These are phyloP conservation scores for Myrica gale DNA, from an alignment of 306 rosid genomes.

Conservation along the genomic window DNA sequence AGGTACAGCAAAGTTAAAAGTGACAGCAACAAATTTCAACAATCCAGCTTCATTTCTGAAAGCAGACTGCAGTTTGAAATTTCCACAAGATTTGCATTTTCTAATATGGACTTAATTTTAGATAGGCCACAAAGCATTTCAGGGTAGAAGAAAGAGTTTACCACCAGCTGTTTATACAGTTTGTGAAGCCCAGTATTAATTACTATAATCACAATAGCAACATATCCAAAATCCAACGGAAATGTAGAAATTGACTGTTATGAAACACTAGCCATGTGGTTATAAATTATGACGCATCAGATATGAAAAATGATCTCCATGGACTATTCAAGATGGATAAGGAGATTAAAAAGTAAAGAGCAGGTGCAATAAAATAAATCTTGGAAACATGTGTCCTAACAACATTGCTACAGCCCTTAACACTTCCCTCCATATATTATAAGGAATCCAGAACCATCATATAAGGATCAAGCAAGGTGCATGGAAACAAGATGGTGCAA, in stretches of 20 bases:
- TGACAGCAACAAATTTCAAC: background rate
- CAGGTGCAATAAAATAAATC: background rate
- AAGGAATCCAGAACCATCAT: background rate
- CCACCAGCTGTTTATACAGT: background rate
- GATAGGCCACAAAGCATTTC: background rate
- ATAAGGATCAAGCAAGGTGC: background rate
- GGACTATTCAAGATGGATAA: background rate
- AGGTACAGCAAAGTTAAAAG: background rate
- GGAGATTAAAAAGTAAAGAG: background rate
- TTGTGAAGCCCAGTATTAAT: background rate
- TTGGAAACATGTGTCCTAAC: background rate
- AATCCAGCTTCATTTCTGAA: background rate
- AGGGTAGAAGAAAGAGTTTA: background rate
- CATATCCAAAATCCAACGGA: background rate
- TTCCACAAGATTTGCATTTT: background rate
- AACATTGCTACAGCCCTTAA: background rate
- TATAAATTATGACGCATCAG: background rate
- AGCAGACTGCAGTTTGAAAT: background rate
- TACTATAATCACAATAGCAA: background rate
- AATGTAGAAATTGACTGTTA: background rate
- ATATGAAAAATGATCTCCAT: background rate
- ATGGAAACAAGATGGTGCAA: background rate
- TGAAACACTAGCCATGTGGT: background rate
- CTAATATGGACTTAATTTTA: background rate
- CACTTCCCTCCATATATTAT: background rate